Evolutionary conservation across 2,329 filamentous ascomycete species (phyloP).

Genomic region (Mariannaea elegans): DNA sequence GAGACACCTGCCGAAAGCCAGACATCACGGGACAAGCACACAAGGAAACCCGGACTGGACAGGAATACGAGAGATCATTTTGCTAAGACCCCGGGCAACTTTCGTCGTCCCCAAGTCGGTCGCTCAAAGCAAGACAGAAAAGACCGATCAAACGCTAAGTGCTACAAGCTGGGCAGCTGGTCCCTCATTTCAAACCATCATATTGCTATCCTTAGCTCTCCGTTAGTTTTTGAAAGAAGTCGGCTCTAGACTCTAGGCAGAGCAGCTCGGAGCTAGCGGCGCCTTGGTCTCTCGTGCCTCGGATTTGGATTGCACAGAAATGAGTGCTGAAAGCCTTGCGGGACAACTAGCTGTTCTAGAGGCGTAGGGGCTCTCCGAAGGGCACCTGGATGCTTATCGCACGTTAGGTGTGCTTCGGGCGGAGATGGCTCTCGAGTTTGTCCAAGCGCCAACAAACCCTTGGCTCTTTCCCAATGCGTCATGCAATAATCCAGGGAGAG

Average conservation of each 20-base stretch:
- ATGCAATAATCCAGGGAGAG: neutral
- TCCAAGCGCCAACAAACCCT: too few relatives aligned
- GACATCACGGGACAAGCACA: too few relatives aligned
- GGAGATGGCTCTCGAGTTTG: too few relatives aligned
- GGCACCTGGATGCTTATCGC: too few relatives aligned
- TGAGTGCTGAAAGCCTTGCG: neutral
- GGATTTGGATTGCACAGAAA: conserved; percentile 9
- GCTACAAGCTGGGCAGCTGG: neutral
- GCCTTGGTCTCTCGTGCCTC: conserved; percentile 5
- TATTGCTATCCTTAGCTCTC: conserved; percentile 10
- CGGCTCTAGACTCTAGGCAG: conserved; percentile 9
- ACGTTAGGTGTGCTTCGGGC: too few relatives aligned
- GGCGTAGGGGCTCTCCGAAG: neutral
- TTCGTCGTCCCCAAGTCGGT: neutral
- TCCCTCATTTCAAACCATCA: conserved; percentile 6
- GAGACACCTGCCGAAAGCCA: too few relatives aligned
- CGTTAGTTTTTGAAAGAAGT: conserved; percentile 7
- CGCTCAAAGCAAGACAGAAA: neutral
- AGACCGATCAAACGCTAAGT: neutral
- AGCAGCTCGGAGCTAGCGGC: conserved; percentile 13
- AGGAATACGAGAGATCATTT: conserved; percentile 12
- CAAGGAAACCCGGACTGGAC: neutral
- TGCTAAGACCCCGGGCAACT: conserved; percentile 3
- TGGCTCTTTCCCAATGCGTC: conserved; percentile 12
- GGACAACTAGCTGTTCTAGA: neutral